Conservation (phyloP, 208 protist species). For the Leishmania amazonensis region DNA sequence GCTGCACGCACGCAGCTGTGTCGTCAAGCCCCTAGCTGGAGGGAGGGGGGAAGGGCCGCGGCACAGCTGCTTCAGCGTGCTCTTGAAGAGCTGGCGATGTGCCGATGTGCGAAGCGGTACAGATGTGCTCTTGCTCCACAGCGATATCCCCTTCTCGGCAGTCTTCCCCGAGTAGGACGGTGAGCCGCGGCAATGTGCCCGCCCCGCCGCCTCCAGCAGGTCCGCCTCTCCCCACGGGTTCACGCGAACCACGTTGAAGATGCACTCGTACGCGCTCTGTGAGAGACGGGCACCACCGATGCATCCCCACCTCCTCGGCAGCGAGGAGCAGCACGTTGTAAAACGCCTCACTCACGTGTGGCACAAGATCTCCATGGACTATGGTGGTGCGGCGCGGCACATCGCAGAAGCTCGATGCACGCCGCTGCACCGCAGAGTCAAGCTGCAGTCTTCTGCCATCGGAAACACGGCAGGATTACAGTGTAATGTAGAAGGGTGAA, state of each 20-base stretch:
- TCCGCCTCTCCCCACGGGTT: slow-evolving; percentile 22
- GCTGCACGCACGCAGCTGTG: slow-evolving; percentile 12
- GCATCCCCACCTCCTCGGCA: slow-evolving; percentile 17
- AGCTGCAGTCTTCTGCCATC: slow-evolving; percentile 14
- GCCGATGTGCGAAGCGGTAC: slow-evolving; percentile 5
- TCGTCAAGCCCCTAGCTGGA: not conserved
- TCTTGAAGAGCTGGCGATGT: slow-evolving; percentile 16
- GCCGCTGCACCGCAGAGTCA: slow-evolving; percentile 7
- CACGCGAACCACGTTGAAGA: slow-evolving; percentile 15
- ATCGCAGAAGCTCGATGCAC: not conserved
- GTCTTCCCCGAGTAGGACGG: not conserved
- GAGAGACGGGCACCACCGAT: slow-evolving; percentile 6
- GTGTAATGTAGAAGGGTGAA: slow-evolving; percentile 7
- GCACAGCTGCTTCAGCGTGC: not conserved
- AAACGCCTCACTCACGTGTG: slow-evolving; percentile 7
- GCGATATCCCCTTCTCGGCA: not conserved
- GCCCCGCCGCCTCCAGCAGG: not conserved
- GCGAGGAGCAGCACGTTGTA: slow-evolving; percentile 14
- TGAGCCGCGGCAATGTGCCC: not conserved
- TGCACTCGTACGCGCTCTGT: slow-evolving; percentile 14
- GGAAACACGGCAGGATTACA: slow-evolving; percentile 10
- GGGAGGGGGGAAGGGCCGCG: too few relatives aligned
- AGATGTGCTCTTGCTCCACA: slow-evolving; percentile 15
- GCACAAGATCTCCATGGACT: slow-evolving; percentile 10
- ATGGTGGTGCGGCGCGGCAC: slow-evolving; percentile 10